Evolutionary conservation across 371 early-diverging fungal species (phyloP).

Genomic region (Polyrhizophydium stewartii): DNA sequence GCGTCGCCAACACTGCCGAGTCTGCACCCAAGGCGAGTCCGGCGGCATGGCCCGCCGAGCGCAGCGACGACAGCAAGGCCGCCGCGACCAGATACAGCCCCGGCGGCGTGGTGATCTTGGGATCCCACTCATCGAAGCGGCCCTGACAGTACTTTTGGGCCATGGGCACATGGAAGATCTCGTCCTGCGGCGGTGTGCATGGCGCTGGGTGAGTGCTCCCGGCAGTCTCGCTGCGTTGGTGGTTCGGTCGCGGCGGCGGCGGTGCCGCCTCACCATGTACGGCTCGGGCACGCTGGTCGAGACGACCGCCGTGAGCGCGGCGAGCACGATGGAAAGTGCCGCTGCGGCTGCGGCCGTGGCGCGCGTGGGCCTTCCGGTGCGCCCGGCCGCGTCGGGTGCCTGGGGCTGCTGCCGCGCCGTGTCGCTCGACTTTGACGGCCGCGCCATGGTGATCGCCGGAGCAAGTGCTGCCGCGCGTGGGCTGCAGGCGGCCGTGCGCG

Average conservation of each 20-base stretch:
- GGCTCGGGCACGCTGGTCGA: constrained; percentile 35
- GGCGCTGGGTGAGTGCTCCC: neutral
- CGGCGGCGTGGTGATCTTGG: constrained; percentile 94
- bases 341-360: neutral
- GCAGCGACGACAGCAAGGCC: neutral
- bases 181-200: constrained; percentile 59
- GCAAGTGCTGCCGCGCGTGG: too few species aligned
- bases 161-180: constrained; percentile 91
- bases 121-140: constrained; percentile 73
- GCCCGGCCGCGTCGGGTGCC: too few species aligned
- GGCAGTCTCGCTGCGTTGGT: too few species aligned
- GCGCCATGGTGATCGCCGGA: too few species aligned
- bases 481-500: too few species aligned
- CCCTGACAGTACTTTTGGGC: constrained; percentile 81
- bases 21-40: neutral
- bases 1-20: too few species aligned
- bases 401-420: too few species aligned
- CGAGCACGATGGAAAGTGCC: neutral
- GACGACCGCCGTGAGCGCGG: neutral
- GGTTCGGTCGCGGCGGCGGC: too few species aligned
- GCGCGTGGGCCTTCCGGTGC: too few species aligned
- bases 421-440: too few species aligned
- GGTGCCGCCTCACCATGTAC: constrained; percentile 72
- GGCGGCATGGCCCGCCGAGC: neutral
- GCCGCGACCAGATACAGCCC: constrained; percentile 71